These are phyloP conservation scores for Colletotrichum spaethianum DNA, from an alignment of 2,329 filamentous ascomycete species.

Conservation along the genomic window DNA sequence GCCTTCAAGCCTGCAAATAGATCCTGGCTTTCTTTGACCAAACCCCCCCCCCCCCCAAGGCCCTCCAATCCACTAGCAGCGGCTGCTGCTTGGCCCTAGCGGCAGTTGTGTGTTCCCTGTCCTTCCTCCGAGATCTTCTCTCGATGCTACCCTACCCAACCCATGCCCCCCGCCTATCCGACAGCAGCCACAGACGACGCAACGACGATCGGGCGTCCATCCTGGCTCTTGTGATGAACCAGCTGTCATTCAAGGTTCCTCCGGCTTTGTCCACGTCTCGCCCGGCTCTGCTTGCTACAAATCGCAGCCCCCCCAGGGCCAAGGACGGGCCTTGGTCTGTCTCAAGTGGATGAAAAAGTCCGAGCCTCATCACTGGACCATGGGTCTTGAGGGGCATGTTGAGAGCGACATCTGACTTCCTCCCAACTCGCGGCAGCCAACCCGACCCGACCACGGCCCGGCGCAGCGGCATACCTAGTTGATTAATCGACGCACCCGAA, in stretches of 20 bases:
- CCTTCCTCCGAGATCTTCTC: background rate
- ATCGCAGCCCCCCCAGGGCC: background rate
- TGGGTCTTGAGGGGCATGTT: background rate
- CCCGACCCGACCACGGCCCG: slow-evolving; percentile 18
- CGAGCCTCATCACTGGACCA: background rate
- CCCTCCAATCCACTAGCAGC: background rate
- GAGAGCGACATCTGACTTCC: background rate
- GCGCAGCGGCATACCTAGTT: slow-evolving; percentile 10
- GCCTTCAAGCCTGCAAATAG: background rate
- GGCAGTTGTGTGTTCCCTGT: background rate
- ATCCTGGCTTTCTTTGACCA: background rate
- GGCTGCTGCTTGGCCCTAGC: background rate
- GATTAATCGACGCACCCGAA: slow-evolving; percentile 7
- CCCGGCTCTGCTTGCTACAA: background rate
- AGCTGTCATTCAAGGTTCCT: background rate
- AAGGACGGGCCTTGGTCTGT: slow-evolving; percentile 3
- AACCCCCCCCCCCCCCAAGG: background rate
- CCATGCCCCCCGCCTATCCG: slow-evolving; percentile 1
- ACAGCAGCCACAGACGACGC: slow-evolving; percentile 1
- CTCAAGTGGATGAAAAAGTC: background rate
- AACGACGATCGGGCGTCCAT: background rate
- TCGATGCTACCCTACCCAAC: slow-evolving; percentile 1
- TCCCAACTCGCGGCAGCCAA: background rate
- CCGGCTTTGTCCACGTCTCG: background rate
- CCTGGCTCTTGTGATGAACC: slow-evolving; percentile 3